Conservation (phyloP, 208 protist species). For the Acanthamoeba castellanii region DNA sequence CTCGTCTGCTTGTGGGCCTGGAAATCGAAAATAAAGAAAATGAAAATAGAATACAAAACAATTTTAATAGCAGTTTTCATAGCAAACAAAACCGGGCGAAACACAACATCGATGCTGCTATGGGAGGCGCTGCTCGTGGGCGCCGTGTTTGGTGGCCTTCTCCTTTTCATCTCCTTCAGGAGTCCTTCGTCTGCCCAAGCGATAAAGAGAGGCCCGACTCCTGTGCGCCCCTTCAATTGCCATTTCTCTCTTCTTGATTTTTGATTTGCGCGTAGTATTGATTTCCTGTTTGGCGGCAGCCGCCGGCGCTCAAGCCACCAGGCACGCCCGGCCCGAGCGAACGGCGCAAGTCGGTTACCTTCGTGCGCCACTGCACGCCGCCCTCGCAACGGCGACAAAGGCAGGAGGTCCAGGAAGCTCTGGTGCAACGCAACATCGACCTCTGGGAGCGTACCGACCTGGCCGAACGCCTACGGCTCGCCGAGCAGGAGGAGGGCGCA, state of each 20-base stretch:
- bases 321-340: background rate
- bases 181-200: no score
- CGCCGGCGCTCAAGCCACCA: background rate
- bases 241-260: background rate
- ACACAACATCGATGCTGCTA: no score
- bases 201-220: background rate
- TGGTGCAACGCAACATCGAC: conserved; percentile 5
- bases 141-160: no score
- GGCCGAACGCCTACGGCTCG: background rate
- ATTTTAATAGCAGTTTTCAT: background rate
- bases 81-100: no score
- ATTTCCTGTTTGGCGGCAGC: background rate
- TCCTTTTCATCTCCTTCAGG: no score
- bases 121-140: no score
- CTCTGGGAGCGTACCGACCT: conserved; percentile 8
- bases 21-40: background rate
- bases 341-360: conserved; percentile 28
- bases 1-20: no score
- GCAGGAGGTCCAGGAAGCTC: background rate
- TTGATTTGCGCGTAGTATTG: background rate
- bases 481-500: background rate
- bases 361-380: conserved; percentile 38
- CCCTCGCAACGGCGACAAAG: background rate
- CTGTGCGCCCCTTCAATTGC: background rate
- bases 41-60: background rate